Base-by-base conservation (phyloP, 352 stramenopile species). In the Blastocystis sp. region DNA sequence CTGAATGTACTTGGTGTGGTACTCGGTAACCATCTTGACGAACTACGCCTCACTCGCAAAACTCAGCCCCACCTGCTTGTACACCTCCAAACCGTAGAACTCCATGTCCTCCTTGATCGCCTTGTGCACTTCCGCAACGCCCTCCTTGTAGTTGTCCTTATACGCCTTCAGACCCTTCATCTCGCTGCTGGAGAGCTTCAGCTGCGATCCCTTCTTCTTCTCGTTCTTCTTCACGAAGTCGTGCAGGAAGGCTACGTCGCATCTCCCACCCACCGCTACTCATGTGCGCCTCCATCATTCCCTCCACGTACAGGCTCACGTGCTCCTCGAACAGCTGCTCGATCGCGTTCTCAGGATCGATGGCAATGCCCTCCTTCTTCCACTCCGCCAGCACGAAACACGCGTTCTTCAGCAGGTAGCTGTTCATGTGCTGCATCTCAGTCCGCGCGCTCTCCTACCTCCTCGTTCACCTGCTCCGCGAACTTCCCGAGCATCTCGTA, bases 221-320 rank as follows among this genome's bases (percentile, higher is more conserved):
- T 78, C 65, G 36, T 78, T 78, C 40, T 57, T 78, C 65, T 78
- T 78, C 40, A 78, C 65, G 36, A 78, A 78, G 9, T 78, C 65
- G 42, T 78, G 56, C 40, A 78, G 36, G 42, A 78, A 78, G 7
- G 32, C 65, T 78, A 59, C 29, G 18, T 3, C 14, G 56, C 16
- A 78, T 51, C 1, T 36, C 42, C 21, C 44, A 7, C 34, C 32
- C 42, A n/a, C 24, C 8, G 9, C 40, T 59, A 78, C 65, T 59
- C 65, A 78, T 78, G 24, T 78, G 65, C 27, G 56, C 44, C 16
- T 9, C 49, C 65, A 78, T 78, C 49, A 40, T 57, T 14, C 21
- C 11, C 24, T 78, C 65, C 42, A 78, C 3, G 49, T 56, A 78
- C 1, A 59, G 7, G 1, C 6, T 34, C 44, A 78, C 65, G 32